phyloP scores from a whole-genome alignment of 768 basidiomycete genomes.

The Tricholoma sp. region DNA sequence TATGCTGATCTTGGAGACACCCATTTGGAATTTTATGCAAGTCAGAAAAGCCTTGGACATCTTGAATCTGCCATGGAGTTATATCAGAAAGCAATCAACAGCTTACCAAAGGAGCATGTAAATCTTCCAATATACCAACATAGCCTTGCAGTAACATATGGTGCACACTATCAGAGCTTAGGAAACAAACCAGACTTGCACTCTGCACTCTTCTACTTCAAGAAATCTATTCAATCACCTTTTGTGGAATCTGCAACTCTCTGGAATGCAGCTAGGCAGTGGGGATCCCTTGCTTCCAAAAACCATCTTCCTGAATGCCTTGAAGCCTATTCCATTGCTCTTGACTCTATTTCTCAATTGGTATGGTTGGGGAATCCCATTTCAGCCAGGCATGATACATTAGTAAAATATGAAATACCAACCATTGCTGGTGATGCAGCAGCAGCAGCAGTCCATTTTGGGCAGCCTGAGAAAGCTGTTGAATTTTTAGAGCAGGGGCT shows the following conservation, averaged over 20 bases:
- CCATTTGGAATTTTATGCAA: too few relatives aligned
- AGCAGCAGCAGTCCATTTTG: slow-evolving; percentile 6
- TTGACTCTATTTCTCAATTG: slow-evolving; percentile 3
- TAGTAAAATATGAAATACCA: slow-evolving; percentile 3
- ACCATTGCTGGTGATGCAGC: slow-evolving; percentile 2
- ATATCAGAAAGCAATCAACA: background rate
- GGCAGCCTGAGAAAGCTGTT: slow-evolving; percentile 6
- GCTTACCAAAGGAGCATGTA: background rate
- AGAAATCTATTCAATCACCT: background rate
- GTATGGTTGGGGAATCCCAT: slow-evolving; percentile 7
- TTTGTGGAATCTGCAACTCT: background rate
- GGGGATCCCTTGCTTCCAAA: background rate
- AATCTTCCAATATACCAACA: background rate
- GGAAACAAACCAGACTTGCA: background rate
- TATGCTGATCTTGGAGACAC: too few relatives aligned
- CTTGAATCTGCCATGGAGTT: background rate
- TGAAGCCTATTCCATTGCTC: slow-evolving; percentile 7
- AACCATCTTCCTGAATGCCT: slow-evolving; percentile 1
- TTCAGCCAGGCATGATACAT: background rate
- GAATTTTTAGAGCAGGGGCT: slow-evolving; percentile 12
- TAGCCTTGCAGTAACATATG: background rate
- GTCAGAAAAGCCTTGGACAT: too few relatives aligned
- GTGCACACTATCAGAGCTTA: background rate
- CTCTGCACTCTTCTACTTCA: background rate
- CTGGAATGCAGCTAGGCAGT: slow-evolving; percentile 8